Conservation (phyloP, 371 early-diverging fungal species). For the Mucor racemosus region DNA sequence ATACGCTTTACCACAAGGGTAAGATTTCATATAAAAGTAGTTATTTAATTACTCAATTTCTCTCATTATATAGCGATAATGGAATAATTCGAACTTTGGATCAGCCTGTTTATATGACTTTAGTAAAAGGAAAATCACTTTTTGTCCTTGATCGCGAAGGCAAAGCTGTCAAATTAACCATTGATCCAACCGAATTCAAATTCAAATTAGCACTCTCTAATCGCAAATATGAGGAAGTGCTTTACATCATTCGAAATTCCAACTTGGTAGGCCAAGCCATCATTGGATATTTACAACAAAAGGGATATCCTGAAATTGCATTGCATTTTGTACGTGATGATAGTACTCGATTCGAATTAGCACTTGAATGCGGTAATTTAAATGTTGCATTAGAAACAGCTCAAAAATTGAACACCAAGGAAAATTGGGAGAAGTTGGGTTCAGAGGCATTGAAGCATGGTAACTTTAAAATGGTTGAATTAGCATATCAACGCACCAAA, state of each 20-base stretch:
- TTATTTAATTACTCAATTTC: too few relatives aligned
- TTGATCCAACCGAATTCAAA: conserved; percentile 97
- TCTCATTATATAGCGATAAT: conserved; percentile 60
- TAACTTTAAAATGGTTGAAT: neutral
- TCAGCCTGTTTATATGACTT: conserved; percentile 90
- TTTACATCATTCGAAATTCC: neutral
- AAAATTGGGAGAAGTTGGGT: neutral
- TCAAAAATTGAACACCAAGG: neutral
- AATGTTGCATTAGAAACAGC: neutral
- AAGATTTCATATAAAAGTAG: too few relatives aligned
- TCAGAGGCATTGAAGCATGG: neutral
- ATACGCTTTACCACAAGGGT: conserved; percentile 43
- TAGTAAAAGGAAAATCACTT: conserved; percentile 83
- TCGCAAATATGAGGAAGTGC: neutral
- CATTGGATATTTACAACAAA: neutral
- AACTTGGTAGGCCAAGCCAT: neutral
- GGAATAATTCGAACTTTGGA: conserved; percentile 97
- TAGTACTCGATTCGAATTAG: neutral
- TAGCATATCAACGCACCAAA: neutral
- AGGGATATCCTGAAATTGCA: neutral
- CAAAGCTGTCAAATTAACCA: conserved; percentile 78
- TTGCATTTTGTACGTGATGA: neutral
- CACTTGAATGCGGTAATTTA: neutral
- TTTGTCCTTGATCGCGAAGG: conserved; percentile 89
- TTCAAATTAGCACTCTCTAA: conserved; percentile 91